phyloP scores from a whole-genome alignment of 2,329 filamentous ascomycete species.

The Coleophoma cylindrospora region DNA sequence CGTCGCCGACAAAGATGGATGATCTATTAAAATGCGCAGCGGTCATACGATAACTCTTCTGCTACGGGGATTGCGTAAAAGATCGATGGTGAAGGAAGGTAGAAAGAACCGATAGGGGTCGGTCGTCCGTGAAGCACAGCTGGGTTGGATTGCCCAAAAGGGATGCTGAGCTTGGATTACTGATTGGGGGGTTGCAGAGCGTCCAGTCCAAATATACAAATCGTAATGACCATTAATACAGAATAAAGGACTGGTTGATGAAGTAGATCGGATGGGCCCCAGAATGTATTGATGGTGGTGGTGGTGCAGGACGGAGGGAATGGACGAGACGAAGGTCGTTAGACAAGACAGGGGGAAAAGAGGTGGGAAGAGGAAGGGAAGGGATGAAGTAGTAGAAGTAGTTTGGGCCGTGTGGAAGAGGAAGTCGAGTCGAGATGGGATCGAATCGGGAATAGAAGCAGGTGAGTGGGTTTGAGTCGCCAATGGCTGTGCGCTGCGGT shows the following conservation, averaged over 20 bases:
- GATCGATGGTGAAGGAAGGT: conserved; percentile 14
- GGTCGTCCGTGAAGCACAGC: conserved; percentile 22
- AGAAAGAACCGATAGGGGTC: conserved; percentile 19
- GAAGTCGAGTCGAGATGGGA: background rate
- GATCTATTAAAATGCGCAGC: conserved; percentile 18
- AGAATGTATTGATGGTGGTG: no score
- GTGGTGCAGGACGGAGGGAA: background rate
- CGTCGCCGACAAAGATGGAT: conserved; percentile 7
- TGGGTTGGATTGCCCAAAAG: conserved; percentile 4
- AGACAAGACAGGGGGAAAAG: background rate
- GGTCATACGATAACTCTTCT: conserved; percentile 16
- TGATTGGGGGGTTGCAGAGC: background rate
- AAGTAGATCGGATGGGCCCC: background rate
- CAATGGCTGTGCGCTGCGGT: no score
- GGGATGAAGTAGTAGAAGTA: background rate
- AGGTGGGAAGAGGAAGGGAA: background rate
- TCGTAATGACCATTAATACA: conserved; percentile 1
- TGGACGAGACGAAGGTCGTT: background rate
- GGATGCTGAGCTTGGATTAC: conserved; percentile 16
- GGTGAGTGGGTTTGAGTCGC: no score
- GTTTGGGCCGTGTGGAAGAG: background rate
- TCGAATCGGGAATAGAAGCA: no score
- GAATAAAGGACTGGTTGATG: background rate
- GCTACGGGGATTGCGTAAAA: conserved; percentile 9
- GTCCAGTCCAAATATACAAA: background rate